These are phyloP conservation scores for Gossypioides kirkii DNA, from an alignment of 345 rosid species.

Conservation along the genomic window DNA sequence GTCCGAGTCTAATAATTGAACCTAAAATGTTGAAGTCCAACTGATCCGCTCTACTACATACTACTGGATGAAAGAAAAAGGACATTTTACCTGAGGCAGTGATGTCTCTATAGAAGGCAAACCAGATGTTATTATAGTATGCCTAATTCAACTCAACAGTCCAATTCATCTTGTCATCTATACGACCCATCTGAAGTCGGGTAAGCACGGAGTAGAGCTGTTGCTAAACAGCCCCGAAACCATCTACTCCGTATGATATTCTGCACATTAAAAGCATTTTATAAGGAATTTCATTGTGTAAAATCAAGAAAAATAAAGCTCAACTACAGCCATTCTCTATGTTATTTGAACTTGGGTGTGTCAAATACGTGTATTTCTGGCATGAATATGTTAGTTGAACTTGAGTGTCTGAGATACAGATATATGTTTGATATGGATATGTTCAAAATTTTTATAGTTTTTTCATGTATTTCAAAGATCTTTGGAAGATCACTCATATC, in stretches of 20 bases:
- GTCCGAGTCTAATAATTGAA: too few species aligned
- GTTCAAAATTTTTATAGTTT: too few species aligned
- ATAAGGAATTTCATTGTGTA: not conserved
- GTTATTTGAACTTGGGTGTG: not conserved
- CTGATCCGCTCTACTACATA: too few species aligned
- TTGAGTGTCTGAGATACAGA: too few species aligned
- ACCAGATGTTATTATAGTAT: not conserved
- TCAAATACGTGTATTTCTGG: not conserved
- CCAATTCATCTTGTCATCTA: conserved; percentile 84
- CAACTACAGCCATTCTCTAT: not conserved
- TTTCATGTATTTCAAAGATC: too few species aligned
- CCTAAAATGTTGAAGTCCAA: too few species aligned
- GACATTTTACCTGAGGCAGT: not conserved
- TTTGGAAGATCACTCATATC: too few species aligned
- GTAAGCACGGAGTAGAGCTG: conserved; percentile 66
- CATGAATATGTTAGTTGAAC: too few species aligned
- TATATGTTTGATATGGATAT: too few species aligned
- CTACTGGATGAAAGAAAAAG: not conserved
- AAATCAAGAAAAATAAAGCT: not conserved
- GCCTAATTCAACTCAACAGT: conserved; percentile 43
- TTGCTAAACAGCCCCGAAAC: conserved; percentile 62
- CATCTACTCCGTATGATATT: conserved; percentile 56
- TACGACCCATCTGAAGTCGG: conserved; percentile 85
- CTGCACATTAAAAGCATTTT: conserved; percentile 29
- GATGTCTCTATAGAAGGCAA: not conserved